phyloP scores from a whole-genome alignment of 2,329 filamentous ascomycete species.

The Botryosphaeria dothidea region DNA sequence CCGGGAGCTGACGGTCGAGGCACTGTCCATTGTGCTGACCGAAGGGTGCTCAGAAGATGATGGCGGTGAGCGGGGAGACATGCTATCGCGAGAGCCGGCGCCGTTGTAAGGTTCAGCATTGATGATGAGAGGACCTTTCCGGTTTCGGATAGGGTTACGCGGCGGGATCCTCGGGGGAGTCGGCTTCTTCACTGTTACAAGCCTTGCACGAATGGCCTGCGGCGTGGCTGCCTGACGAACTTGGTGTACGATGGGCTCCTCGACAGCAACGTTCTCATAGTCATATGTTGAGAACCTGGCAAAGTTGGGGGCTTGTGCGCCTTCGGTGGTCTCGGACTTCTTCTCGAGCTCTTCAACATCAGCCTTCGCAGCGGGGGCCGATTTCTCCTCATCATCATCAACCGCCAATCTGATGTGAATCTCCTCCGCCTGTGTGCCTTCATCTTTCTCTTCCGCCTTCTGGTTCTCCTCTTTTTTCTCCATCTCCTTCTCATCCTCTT shows the following conservation, averaged over 20 bases:
- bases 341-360: not conserved
- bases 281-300: conserved; percentile 26
- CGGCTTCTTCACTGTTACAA: conserved; percentile 84
- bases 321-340: not conserved
- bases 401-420: not conserved
- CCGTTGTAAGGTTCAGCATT: conserved; percentile 11
- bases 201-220: conserved; percentile 71
- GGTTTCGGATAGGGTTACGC: conserved; percentile 65
- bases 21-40: conserved; percentile 27
- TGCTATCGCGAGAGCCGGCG: conserved; percentile 24
- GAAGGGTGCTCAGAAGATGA: conserved; percentile 17
- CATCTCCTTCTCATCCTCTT: conserved; percentile 17
- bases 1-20: conserved; percentile 33
- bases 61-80: conserved; percentile 35
- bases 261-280: conserved; percentile 46
- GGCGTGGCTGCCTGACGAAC: conserved; percentile 64
- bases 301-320: not conserved
- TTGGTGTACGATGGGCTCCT: conserved; percentile 70
- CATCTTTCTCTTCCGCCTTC: not conserved
- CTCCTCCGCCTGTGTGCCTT: not conserved
- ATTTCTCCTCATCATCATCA: not conserved
- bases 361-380: not conserved
- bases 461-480: not conserved
- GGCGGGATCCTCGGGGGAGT: conserved; percentile 75
- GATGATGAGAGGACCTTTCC: conserved; percentile 36